Conservation (phyloP, 257 asterid species). For the Nemophila menziesii region DNA sequence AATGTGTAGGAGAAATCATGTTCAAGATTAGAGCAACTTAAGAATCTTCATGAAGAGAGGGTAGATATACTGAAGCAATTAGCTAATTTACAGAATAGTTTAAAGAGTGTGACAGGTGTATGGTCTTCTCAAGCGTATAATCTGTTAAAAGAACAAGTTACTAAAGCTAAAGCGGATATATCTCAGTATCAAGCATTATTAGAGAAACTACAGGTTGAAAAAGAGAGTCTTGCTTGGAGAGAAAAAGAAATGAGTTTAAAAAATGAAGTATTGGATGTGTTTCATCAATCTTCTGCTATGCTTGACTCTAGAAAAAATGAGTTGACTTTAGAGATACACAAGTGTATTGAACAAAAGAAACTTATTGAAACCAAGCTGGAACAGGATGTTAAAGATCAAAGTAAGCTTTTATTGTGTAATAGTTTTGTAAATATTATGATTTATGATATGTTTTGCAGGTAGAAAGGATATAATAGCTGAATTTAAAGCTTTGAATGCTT, state of each 20-base stretch:
- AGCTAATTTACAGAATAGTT: conserved; percentile 49
- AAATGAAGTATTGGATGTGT: conserved; percentile 66
- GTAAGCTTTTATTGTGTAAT: conserved; percentile 22
- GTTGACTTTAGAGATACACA: conserved; percentile 57
- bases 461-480: conserved; percentile 77
- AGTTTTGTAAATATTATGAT: conserved; percentile 1
- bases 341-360: conserved; percentile 38
- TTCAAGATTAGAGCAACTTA: conserved; percentile 55
- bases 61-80: conserved; percentile 54
- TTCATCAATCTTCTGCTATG: conserved; percentile 58
- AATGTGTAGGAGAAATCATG: conserved; percentile 52
- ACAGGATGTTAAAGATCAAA: conserved; percentile 73
- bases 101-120: conserved; percentile 56
- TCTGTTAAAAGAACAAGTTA: conserved; percentile 63
- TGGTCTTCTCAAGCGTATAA: conserved; percentile 66
- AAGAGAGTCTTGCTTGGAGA: conserved; percentile 76
- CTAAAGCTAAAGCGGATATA: conserved; percentile 61
- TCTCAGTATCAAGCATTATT: conserved; percentile 57
- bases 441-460: conserved; percentile 55
- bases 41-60: conserved; percentile 75
- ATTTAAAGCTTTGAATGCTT: conserved; percentile 70
- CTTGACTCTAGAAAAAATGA: conserved; percentile 64
- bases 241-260: conserved; percentile 69
- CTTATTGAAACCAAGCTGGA: conserved; percentile 49
- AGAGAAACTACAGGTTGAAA: conserved; percentile 92